A percentile compares a stretch with the other conserved stretches of the same genome.
Evolutionary conservation across 352 stramenopile species (phyloP).

Genomic region (Aphanomyces stellatus): DNA sequence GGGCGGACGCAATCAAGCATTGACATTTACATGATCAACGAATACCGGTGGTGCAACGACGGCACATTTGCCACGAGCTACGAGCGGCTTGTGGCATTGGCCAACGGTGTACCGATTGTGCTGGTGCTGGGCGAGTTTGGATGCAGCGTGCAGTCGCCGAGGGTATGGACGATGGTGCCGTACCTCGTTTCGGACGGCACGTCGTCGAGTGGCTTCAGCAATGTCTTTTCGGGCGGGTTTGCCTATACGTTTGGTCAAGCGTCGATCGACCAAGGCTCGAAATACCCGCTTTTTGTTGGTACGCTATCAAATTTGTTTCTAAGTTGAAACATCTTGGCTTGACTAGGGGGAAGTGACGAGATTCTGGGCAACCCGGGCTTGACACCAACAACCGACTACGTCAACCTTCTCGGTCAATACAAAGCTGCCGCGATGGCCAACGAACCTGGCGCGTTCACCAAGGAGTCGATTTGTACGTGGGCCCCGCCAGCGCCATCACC

Average conservation of each 20-base stretch:
- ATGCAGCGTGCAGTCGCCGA: conserved; percentile 29
- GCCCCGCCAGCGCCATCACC: conserved; percentile 24
- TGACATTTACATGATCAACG: conserved; percentile 85
- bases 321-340: no score
- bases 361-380: conserved; percentile 49
- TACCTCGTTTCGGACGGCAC: conserved; percentile 53
- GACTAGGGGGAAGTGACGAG: conserved; percentile 29
- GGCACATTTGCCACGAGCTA: conserved; percentile 55
- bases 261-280: conserved; percentile 65
- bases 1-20: conserved; percentile 75
- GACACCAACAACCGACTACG: conserved; percentile 53
- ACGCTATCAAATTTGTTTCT: no score
- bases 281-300: no score
- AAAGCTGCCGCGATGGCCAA: conserved; percentile 22
- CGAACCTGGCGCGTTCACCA: conserved; percentile 24
- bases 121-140: conserved; percentile 75
- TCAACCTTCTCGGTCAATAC: conserved; percentile 61
- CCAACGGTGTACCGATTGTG: conserved; percentile 64
- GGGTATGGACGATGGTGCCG: conserved; percentile 68
- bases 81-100: conserved; percentile 57
- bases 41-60: conserved; percentile 78
- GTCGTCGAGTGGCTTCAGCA: conserved; percentile 50
- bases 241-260: conserved; percentile 82
- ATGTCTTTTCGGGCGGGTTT: conserved; percentile 71
- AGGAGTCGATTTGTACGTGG: conserved; percentile 55